These are phyloP conservation scores for Sugiyamaella smithiae DNA, from an alignment of 805 yeast species.

Conservation along the genomic window DNA sequence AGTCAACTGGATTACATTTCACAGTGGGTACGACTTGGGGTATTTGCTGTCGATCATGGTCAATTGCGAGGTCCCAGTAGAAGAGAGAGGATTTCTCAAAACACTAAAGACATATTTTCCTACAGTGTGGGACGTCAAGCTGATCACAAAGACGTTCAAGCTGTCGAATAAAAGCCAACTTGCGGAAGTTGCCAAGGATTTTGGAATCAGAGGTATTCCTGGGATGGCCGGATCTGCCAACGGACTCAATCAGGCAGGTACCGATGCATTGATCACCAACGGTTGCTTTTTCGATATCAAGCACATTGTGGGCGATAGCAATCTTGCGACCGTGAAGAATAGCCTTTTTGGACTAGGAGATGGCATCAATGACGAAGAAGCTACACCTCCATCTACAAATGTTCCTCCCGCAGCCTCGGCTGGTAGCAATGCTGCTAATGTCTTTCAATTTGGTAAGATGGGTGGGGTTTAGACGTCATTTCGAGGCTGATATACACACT, in stretches of 20 bases:
- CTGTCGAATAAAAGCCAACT: conserved; percentile 36
- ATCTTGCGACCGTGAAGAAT: conserved; percentile 31
- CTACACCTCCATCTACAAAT: conserved; percentile 2
- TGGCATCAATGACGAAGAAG: conserved; percentile 21
- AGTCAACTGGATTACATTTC: conserved; percentile 87
- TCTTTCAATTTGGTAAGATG: conserved; percentile 33
- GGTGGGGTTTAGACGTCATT: conserved; percentile 25
- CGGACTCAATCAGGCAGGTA: conserved; percentile 43
- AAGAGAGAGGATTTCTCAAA: conserved; percentile 71
- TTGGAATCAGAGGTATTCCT: conserved; percentile 32
- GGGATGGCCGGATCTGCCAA: conserved; percentile 11
- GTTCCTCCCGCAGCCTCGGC: not conserved
- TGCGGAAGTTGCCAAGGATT: conserved; percentile 42
- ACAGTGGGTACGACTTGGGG: conserved; percentile 93
- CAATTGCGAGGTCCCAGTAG: conserved; percentile 73
- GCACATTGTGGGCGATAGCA: conserved; percentile 34
- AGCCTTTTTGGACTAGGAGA: conserved; percentile 39
- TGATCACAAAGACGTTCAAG: conserved; percentile 37
- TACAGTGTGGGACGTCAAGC: conserved; percentile 75
- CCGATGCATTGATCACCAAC: conserved; percentile 42
- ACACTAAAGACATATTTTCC: conserved; percentile 77
- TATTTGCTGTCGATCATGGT: conserved; percentile 74
- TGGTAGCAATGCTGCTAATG: conserved; percentile 23
- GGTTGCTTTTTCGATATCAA: conserved; percentile 43
- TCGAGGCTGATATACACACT: no score